These are phyloP conservation scores for Backusella morwellensis DNA, from an alignment of 192 early-diverging fungal genomes.

Conservation along the genomic window DNA sequence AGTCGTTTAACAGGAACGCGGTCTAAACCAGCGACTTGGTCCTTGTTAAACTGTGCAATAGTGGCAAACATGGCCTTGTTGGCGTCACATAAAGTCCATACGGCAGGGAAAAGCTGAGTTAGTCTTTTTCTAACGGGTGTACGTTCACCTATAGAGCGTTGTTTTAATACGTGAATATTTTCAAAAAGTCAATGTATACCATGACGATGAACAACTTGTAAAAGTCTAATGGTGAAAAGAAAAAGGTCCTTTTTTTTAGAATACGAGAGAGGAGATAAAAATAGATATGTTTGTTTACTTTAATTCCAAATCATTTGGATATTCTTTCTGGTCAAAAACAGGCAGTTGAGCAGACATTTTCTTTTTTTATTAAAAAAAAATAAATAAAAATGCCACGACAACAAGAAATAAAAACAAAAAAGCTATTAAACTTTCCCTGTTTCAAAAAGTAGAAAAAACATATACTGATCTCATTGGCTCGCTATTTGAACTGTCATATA, in stretches of 20 bases:
- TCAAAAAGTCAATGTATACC: slow-evolving; percentile 23
- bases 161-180: neutral
- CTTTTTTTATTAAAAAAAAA: neutral
- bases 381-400: neutral
- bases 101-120: slow-evolving; percentile 23
- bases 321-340: slow-evolving; percentile 14
- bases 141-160: slow-evolving; percentile 34
- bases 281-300: slow-evolving; percentile 19
- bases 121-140: slow-evolving; percentile 37
- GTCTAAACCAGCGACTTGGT: neutral
- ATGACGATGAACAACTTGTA: slow-evolving; percentile 45
- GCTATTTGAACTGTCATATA: neutral
- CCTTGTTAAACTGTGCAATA: slow-evolving; percentile 18
- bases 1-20: slow-evolving; percentile 13
- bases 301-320: slow-evolving; percentile 28
- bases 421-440: slow-evolving; percentile 3
- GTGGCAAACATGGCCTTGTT: slow-evolving; percentile 25
- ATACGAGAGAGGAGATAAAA: neutral
- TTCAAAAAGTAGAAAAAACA: neutral
- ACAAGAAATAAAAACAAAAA: neutral
- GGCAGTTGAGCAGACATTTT: slow-evolving; percentile 30
- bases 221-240: slow-evolving; percentile 14
- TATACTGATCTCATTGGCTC: neutral
- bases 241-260: neutral
- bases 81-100: slow-evolving; percentile 40